These are phyloP conservation scores for Ganoderma lucidum DNA, from an alignment of 1,284 basidiomycete species.

Conservation along the genomic window DNA sequence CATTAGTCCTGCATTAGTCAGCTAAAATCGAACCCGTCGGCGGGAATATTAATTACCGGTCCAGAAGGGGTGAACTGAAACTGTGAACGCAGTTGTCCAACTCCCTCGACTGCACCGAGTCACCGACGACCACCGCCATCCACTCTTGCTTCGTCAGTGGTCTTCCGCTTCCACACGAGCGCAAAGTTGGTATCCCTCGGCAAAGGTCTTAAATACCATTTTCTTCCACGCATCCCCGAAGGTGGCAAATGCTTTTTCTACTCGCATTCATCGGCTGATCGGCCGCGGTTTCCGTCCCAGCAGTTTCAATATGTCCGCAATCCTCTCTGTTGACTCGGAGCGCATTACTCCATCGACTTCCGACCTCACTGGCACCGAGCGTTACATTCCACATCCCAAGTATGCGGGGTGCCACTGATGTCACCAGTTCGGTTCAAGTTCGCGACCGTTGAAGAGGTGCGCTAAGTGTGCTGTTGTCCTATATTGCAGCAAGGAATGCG, in stretches of 20 bases:
- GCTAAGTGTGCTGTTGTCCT: neutral
- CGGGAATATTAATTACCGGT: neutral
- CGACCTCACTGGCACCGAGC: neutral
- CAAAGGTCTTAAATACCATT: neutral
- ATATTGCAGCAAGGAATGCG: neutral
- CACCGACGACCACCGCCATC: neutral
- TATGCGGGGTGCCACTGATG: neutral
- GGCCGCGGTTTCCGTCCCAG: too few species aligned
- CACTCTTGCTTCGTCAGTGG: neutral
- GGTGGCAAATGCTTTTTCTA: neutral
- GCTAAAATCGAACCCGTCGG: neutral
- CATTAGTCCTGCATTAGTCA: too few species aligned
- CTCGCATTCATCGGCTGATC: too few species aligned
- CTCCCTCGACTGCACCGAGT: neutral
- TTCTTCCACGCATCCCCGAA: neutral
- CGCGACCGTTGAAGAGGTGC: neutral
- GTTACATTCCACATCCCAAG: neutral
- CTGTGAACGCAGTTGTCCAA: neutral
- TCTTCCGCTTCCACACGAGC: neutral
- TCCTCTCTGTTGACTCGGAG: neutral
- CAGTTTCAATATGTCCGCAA: neutral
- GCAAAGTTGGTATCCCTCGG: neutral
- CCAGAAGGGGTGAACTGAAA: neutral
- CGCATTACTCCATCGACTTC: neutral
- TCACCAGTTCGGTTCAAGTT: neutral